These are phyloP conservation scores for Emericellopsis atlantica DNA, from an alignment of 2,329 filamentous ascomycete genomes.

Conservation along the genomic window DNA sequence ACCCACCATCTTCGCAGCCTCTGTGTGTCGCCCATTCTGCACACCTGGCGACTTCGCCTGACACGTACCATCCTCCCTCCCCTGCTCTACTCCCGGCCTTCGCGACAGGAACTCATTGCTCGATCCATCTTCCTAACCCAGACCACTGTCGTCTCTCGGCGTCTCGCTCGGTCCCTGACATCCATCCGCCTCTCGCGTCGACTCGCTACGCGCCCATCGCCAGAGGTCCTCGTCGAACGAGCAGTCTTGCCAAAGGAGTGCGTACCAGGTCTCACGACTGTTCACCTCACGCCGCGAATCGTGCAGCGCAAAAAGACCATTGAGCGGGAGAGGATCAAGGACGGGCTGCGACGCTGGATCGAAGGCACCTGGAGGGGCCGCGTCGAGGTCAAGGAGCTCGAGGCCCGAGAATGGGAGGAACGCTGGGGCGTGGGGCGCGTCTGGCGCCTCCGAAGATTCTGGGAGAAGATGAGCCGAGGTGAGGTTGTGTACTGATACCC, in stretches of 20 bases:
- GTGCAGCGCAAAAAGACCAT: constrained; percentile 50
- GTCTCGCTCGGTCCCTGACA: constrained; percentile 49
- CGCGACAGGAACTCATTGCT: constrained; percentile 46
- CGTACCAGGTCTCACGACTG: constrained; percentile 29
- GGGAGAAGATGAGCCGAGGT: constrained; percentile 45
- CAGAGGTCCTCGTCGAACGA: constrained; percentile 46
- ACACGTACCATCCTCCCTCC: constrained; percentile 40
- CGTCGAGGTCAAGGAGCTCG: constrained; percentile 33
- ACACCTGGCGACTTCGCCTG: constrained; percentile 46
- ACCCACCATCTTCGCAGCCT: constrained; percentile 50
- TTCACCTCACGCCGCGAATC: constrained; percentile 42
- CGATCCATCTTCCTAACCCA: constrained; percentile 55
- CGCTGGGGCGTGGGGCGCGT: constrained; percentile 41
- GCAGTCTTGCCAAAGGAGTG: constrained; percentile 55
- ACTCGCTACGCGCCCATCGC: constrained; percentile 45
- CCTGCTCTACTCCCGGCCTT: constrained; percentile 43
- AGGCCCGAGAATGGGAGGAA: constrained; percentile 38
- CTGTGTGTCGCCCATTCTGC: constrained; percentile 52
- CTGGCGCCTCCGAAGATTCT: constrained; percentile 50
- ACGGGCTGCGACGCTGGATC: constrained; percentile 52
- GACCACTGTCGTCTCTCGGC: constrained; percentile 51
- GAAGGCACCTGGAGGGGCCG: constrained; percentile 39
- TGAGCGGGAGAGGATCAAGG: constrained; percentile 56
- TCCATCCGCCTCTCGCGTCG: constrained; percentile 52
- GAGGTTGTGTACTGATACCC: constrained; percentile 9